Conservation (phyloP, 768 basidiomycete species). For the Trichaptum fuscoviolaceum region DNA sequence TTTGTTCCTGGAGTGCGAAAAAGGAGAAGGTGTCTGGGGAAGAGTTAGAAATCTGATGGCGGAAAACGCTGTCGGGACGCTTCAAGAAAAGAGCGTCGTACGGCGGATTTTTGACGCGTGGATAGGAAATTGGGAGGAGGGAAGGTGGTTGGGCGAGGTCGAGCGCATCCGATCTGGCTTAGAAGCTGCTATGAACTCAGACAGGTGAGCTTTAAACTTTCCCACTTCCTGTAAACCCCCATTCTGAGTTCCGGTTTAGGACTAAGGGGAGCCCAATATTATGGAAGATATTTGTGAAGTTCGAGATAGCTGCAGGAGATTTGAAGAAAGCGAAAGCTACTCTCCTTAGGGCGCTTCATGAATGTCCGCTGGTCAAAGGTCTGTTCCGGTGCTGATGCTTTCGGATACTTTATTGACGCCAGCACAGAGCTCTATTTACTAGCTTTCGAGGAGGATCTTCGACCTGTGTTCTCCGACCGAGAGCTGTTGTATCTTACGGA, state of each 20-base stretch:
- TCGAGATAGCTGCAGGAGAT: conserved; percentile 64
- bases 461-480: conserved; percentile 49
- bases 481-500: conserved; percentile 64
- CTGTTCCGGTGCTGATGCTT: conserved; percentile 9
- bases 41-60: conserved; percentile 54
- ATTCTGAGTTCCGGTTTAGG: conserved; percentile 32
- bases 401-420: conserved; percentile 12
- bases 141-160: conserved; percentile 62
- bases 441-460: conserved; percentile 64
- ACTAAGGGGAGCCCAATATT: conserved; percentile 59
- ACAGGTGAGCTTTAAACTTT: conserved; percentile 44
- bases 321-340: conserved; percentile 61
- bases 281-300: conserved; percentile 72
- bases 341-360: conserved; percentile 66
- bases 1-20: conserved; percentile 71
- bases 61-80: conserved; percentile 31
- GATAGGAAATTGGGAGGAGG: conserved; percentile 74
- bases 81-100: conserved; percentile 48
- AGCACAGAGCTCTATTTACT: conserved; percentile 65
- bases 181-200: conserved; percentile 54
- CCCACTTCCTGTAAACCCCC: conserved; percentile 7
- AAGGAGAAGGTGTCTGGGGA: conserved; percentile 76
- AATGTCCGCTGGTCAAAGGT: conserved; percentile 78
- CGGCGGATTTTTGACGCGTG: conserved; percentile 67
- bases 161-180: conserved; percentile 68